These are phyloP conservation scores for Sutorius australiensis DNA, from an alignment of 768 basidiomycete genomes.

Conservation along the genomic window DNA sequence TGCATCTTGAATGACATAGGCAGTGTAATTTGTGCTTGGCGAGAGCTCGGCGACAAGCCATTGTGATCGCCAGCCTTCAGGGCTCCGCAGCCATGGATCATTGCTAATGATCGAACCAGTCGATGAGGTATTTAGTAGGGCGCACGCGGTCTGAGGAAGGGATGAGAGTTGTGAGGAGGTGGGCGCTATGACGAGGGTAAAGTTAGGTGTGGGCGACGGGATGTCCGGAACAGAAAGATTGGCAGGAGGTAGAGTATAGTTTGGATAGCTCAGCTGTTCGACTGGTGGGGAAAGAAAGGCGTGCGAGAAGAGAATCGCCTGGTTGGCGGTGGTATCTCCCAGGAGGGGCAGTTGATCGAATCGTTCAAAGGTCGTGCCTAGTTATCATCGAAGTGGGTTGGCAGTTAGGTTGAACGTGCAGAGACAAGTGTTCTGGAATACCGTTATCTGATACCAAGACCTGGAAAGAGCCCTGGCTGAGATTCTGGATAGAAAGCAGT, in stretches of 20 bases:
- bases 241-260: slow-evolving; percentile 67
- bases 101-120: slow-evolving; percentile 40
- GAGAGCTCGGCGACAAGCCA: slow-evolving; percentile 60
- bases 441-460: slow-evolving; percentile 51
- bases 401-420: neutral
- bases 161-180: slow-evolving; percentile 42
- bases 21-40: slow-evolving; percentile 75
- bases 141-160: slow-evolving; percentile 57
- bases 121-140: slow-evolving; percentile 40
- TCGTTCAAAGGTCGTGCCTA: slow-evolving; percentile 49
- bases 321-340: slow-evolving; percentile 71
- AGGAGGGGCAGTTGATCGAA: slow-evolving; percentile 49
- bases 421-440: slow-evolving; percentile 13
- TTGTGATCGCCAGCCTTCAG: slow-evolving; percentile 61
- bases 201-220: slow-evolving; percentile 44
- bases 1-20: slow-evolving; percentile 55
- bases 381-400: neutral
- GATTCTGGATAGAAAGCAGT: slow-evolving; percentile 44
- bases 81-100: slow-evolving; percentile 54
- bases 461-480: slow-evolving; percentile 47
- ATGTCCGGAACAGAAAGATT: slow-evolving; percentile 43
- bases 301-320: slow-evolving; percentile 70
- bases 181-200: slow-evolving; percentile 53
- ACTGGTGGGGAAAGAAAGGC: slow-evolving; percentile 37
- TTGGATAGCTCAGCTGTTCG: slow-evolving; percentile 55